phyloP scores from a whole-genome alignment of 139 green algal genomes.

The Micromonas commoda region DNA sequence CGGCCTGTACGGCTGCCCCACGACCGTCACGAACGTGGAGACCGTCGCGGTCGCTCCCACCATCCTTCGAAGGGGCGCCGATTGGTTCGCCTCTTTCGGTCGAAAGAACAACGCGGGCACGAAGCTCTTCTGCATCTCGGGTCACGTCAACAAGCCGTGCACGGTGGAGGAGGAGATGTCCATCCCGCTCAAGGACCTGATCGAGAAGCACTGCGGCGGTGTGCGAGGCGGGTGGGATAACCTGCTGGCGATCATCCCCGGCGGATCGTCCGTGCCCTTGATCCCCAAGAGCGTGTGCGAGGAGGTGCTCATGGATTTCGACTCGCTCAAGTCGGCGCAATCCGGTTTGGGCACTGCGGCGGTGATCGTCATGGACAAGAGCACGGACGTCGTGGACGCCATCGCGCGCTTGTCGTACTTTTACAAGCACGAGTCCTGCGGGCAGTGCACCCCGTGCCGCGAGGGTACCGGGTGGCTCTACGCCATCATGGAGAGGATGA shows the following conservation, averaged over 20 bases:
- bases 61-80: constrained; percentile 87
- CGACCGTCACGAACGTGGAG: constrained; percentile 96
- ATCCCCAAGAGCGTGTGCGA: constrained; percentile 80
- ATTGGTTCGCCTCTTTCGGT: constrained; percentile 92
- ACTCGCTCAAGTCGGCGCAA: constrained; percentile 82
- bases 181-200: constrained; percentile 91
- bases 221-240: constrained; percentile 97
- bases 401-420: constrained; percentile 93
- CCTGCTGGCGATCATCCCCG: constrained; percentile 94
- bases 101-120: constrained; percentile 96
- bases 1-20: constrained; percentile 94
- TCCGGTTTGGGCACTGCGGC: constrained; percentile 88
- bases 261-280: constrained; percentile 86
- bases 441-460: constrained; percentile 96
- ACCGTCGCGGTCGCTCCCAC: constrained; percentile 93
- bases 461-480: constrained; percentile 89
- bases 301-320: constrained; percentile 96
- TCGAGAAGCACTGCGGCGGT: constrained; percentile 89
- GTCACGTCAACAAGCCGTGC: constrained; percentile 95
- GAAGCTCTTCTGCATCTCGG: constrained; percentile 98
- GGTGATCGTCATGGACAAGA: constrained; percentile 99
- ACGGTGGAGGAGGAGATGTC: constrained; percentile 99
- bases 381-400: constrained; percentile 91
- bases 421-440: constrained; percentile 99
- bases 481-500: constrained; percentile 47